Conservation (phyloP, 2,329 filamentous ascomycete species). For the Penicillium sp. region DNA sequence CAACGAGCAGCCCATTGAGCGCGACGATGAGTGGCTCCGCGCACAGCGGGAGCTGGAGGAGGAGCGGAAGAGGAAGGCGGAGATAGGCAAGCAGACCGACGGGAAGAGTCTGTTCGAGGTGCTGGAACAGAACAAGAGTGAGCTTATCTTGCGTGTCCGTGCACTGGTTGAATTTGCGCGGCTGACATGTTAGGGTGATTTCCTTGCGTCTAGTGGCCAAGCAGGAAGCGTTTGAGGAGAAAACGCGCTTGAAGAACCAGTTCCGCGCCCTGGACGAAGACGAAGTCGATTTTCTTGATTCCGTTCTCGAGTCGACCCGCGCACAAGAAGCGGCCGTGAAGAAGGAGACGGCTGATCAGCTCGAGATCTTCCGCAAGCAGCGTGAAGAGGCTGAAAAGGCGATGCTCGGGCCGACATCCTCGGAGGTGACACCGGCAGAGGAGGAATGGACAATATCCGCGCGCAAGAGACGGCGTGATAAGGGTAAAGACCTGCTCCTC, state of each 20-base stretch:
- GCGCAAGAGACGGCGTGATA: constrained; percentile 52
- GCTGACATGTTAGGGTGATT: constrained; percentile 43
- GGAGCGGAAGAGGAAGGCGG: constrained; percentile 43
- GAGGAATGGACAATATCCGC: constrained; percentile 49
- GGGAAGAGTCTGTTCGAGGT: constrained; percentile 50
- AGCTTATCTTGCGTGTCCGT: constrained; percentile 19
- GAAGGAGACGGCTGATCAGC: constrained; percentile 55
- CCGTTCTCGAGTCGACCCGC: constrained; percentile 54
- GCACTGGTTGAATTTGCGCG: constrained; percentile 1
- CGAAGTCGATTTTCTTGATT: constrained; percentile 52
- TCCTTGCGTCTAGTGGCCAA: constrained; percentile 40
- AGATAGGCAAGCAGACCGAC: constrained; percentile 50
- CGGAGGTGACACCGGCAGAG: constrained; percentile 30
- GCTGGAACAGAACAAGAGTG: constrained; percentile 49
- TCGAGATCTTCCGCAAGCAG: constrained; percentile 56
- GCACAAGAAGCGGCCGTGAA: constrained; percentile 54
- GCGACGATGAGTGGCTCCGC: constrained; percentile 43
- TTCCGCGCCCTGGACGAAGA: constrained; percentile 51
- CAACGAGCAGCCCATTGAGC: constrained; percentile 36
- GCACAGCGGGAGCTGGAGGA: constrained; percentile 46
- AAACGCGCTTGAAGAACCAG: constrained; percentile 48
- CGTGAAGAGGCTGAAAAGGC: constrained; percentile 57
- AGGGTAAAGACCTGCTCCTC: constrained; percentile 39
- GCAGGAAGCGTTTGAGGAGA: constrained; percentile 51
- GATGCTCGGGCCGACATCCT: constrained; percentile 37